A percentile compares a stretch with the other conserved stretches of the same genome.
Conservation (phyloP, 2,329 filamentous ascomycete genomes). For the Verruconis gallopava region DNA sequence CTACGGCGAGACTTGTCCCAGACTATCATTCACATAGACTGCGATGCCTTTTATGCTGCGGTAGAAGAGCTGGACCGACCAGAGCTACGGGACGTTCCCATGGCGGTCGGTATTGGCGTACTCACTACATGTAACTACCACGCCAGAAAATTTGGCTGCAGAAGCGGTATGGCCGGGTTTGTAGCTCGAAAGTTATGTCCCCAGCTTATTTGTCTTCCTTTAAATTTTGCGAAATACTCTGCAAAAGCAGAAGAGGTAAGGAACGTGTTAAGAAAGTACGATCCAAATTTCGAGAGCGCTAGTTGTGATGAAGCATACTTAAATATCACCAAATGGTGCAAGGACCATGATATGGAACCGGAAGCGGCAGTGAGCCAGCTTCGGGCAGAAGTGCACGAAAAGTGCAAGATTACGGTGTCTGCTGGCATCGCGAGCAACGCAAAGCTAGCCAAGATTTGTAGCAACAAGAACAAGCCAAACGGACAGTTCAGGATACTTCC, state of each 20-base stretch:
- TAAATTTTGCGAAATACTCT: constrained; percentile 83
- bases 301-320: constrained; percentile 95
- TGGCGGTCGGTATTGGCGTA: constrained; percentile 72
- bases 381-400: constrained; percentile 60
- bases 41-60: constrained; percentile 93
- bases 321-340: constrained; percentile 79
- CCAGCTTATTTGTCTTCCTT: constrained; percentile 63
- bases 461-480: constrained; percentile 92
- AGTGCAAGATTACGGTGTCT: constrained; percentile 75
- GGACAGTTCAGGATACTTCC: constrained; percentile 70
- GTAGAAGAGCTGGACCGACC: constrained; percentile 68
- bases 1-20: constrained; percentile 68
- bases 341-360: constrained; percentile 51
- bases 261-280: constrained; percentile 71
- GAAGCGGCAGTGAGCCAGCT: constrained; percentile 66
- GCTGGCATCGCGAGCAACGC: constrained; percentile 91
- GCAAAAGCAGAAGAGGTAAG: constrained; percentile 83
- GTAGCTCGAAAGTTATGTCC: constrained; percentile 92
- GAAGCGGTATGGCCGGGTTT: constrained; percentile 92
- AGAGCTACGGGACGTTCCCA: constrained; percentile 73
- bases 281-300: constrained; percentile 80
- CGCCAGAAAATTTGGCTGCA: constrained; percentile 77
- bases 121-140: constrained; percentile 73
- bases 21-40: constrained; percentile 81
- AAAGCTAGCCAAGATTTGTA: constrained; percentile 87